Conservation (phyloP, 352 stramenopile genomes). For the Thalassiosira ordinaria region DNA sequence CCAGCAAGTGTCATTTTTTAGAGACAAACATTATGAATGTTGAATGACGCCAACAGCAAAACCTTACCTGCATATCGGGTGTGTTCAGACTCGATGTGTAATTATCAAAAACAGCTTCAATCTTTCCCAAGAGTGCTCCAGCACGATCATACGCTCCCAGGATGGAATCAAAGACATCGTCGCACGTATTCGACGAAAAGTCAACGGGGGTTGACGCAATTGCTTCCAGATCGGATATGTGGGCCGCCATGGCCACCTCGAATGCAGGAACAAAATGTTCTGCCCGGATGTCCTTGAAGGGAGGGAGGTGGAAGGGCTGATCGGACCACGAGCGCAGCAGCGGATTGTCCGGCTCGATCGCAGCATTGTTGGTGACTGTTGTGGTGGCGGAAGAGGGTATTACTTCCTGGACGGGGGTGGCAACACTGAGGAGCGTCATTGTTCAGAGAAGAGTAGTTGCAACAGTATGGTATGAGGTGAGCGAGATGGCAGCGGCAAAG, state of each 20-base stretch:
- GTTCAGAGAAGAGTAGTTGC: too few species aligned
- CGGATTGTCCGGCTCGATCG: conserved; percentile 59
- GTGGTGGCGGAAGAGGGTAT: neutral
- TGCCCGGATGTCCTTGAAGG: conserved; percentile 75
- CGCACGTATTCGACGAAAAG: conserved; percentile 11
- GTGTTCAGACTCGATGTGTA: conserved; percentile 75
- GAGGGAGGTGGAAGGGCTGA: conserved; percentile 79
- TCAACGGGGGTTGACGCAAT: conserved; percentile 60
- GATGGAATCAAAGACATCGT: conserved; percentile 74
- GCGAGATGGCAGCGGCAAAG: too few species aligned
- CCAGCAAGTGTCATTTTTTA: too few species aligned
- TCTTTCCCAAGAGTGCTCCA: conserved; percentile 58
- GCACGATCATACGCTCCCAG: conserved; percentile 78
- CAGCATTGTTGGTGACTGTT: neutral
- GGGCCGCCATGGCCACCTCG: conserved; percentile 64
- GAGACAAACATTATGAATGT: too few species aligned
- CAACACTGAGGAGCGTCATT: neutral
- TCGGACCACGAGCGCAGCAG: conserved; percentile 73
- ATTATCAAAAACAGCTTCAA: conserved; percentile 73
- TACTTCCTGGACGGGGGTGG: neutral
- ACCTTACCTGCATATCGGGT: conserved; percentile 76
- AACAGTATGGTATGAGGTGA: too few species aligned
- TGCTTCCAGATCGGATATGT: conserved; percentile 73
- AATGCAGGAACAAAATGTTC: conserved; percentile 77
- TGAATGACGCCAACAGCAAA: too few species aligned